phyloP scores from a whole-genome alignment of 2,329 filamentous ascomycete species.

The Camillea tinctor region DNA sequence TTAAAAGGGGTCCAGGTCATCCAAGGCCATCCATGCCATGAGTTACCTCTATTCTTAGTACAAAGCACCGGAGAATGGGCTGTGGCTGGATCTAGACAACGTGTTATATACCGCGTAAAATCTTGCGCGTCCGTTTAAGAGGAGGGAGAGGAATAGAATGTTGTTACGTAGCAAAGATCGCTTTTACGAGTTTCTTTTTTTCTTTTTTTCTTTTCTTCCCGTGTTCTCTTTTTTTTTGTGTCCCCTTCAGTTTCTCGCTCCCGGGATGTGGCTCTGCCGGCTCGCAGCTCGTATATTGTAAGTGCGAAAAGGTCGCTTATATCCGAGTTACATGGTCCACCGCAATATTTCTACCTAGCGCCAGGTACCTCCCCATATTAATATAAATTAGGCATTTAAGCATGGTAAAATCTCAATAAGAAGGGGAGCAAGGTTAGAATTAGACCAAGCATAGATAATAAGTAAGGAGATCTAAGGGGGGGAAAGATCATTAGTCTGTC shows the following conservation, averaged over 20 bases:
- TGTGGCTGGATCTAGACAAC: not conserved
- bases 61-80: not conserved
- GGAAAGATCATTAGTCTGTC: no score
- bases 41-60: slow-evolving; percentile 15
- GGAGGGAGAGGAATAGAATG: no score
- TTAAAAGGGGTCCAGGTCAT: not conserved
- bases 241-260: no score
- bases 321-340: not conserved
- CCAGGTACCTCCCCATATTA: not conserved
- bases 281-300: not conserved
- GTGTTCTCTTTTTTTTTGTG: no score
- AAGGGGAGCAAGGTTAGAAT: not conserved
- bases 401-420: not conserved
- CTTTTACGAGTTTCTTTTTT: not conserved
- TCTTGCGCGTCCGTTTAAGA: slow-evolving; percentile 2
- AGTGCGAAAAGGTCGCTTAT: not conserved
- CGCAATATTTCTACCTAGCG: not conserved
- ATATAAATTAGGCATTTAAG: not conserved
- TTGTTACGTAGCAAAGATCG: not conserved
- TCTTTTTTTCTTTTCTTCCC: not conserved
- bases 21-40: not conserved
- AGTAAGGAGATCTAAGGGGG: no score
- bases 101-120: not conserved
- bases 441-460: no score
- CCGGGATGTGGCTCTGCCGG: not conserved